Evolutionary conservation across 2,329 filamentous ascomycete species (phyloP), one percentile per base, ranked within the genome.

Genomic region (Sclerotiophoma versabilis): DNA sequence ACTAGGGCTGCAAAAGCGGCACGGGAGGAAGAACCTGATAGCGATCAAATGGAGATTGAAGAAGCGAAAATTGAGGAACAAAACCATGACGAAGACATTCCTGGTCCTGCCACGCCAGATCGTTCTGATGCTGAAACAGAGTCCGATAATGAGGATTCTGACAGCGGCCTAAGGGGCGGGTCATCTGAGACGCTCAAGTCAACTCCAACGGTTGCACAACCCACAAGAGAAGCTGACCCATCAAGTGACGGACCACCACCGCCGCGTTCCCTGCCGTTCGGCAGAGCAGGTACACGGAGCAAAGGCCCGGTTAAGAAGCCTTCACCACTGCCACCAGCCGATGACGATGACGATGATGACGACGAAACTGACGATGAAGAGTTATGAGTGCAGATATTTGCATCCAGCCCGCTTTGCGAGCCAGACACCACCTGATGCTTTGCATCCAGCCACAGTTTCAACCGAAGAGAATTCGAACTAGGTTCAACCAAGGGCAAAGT

Each of bases 331-430:
- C 34, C 50, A 19, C 46, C 52, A 22, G 42, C 39, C 17, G 57
- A 49, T 22, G 58, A 46, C 22, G n/a, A n/a, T n/a, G n/a, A n/a
- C n/a, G 60, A 66, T 17, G 66, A 66, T 3, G 72, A 72, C 37
- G 70, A 72, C 25, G 72, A 72, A 38, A 74, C 72, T 6, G 72
- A 74, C 3, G 73, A 75, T n/a, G 73, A 76, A 11, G 74, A 75
- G 49, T 34, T 74, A 7, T 74, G 63, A 54, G 32, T 9, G 10
- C 23, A 23, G 9, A 14, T 5, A n/a, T 22, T 36, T 38, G 12
- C 26, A 27, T 14, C 26, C 19, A 7, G 10, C 25, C 20, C 4
- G 27, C 19, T 10, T 34, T 27, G 30, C 32, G 32, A n/a, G n/a
- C n/a, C n/a, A n/a, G n/a, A n/a, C n/a, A n/a, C n/a, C n/a, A n/a